Percentiles rank a stretch among this genome's conserved stretches.
Conservation (phyloP, 257 asterid genomes). For the Craterostigma plantagineum region DNA sequence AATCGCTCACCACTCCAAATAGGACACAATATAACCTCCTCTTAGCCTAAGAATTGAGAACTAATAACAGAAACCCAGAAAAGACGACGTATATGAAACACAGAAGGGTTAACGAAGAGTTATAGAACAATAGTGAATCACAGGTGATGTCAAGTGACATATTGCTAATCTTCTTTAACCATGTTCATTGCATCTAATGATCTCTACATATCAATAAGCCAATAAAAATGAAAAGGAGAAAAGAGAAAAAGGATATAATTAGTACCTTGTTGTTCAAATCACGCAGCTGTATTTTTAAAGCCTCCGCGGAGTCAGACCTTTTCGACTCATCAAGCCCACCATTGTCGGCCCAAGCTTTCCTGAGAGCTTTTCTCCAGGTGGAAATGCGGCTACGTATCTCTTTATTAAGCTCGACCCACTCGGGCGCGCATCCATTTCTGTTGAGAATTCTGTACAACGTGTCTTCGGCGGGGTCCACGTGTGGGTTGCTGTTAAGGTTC, state of each 20-base stretch:
- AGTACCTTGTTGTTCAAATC: conserved; percentile 63
- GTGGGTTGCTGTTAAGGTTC: conserved; percentile 63
- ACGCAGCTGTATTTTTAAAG: conserved; percentile 45
- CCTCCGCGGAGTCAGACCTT: conserved; percentile 47
- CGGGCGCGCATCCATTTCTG: conserved; percentile 75
- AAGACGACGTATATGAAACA: background rate
- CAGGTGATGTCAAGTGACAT: background rate
- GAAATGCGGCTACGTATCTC: conserved; percentile 39
- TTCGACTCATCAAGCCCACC: conserved; percentile 22
- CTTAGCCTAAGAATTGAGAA: too few relatives aligned
- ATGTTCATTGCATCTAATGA: too few relatives aligned
- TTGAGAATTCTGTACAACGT: conserved; percentile 66
- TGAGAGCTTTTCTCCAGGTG: conserved; percentile 44
- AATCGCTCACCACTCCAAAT: too few relatives aligned
- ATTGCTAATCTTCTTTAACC: too few relatives aligned
- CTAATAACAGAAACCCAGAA: too few relatives aligned
- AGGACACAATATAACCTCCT: too few relatives aligned
- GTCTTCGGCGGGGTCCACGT: conserved; percentile 78
- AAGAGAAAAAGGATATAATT: too few relatives aligned
- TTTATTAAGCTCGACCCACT: conserved; percentile 91
- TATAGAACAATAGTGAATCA: background rate
- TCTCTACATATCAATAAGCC: background rate
- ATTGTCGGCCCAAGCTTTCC: conserved; percentile 35
- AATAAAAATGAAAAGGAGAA: background rate
- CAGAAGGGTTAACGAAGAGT: background rate